A percentile compares a stretch with the other conserved stretches of the same genome.
Evolutionary conservation across 768 basidiomycete species (phyloP).

Genomic region (Amanita pallidorosea): DNA sequence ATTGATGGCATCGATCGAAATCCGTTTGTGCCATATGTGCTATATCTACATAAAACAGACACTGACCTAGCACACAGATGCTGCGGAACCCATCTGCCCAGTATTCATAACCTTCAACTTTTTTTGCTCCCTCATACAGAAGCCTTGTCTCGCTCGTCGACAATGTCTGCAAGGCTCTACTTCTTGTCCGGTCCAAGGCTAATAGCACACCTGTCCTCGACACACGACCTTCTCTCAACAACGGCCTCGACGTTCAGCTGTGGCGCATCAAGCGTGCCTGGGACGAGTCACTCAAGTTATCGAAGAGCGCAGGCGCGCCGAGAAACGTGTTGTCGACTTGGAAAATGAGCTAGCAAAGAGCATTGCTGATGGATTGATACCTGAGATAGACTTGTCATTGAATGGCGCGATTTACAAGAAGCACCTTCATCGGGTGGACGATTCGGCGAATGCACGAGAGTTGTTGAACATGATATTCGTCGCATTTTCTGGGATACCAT

Average conservation of each 20-base stretch:
- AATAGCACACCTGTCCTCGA: slow-evolving; percentile 45
- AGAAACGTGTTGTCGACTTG: slow-evolving; percentile 59
- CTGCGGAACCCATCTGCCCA: slow-evolving; percentile 78
- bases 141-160: slow-evolving; percentile 45
- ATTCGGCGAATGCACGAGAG: slow-evolving; percentile 43
- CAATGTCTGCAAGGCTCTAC: slow-evolving; percentile 62
- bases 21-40: slow-evolving; percentile 35
- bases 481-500: slow-evolving; percentile 24
- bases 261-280: slow-evolving; percentile 54
- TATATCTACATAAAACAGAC: not conserved
- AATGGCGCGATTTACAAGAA: slow-evolving; percentile 26
- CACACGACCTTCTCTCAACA: slow-evolving; percentile 43
- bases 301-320: slow-evolving; percentile 53
- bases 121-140: slow-evolving; percentile 66
- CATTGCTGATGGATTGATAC: slow-evolving; percentile 31
- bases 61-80: slow-evolving; percentile 32
- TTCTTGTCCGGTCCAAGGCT: slow-evolving; percentile 79
- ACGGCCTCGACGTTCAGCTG: slow-evolving; percentile 58
- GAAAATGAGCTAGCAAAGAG: slow-evolving; percentile 51
- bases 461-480: slow-evolving; percentile 50
- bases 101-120: slow-evolving; percentile 61
- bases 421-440: slow-evolving; percentile 51
- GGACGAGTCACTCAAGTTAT: slow-evolving; percentile 57
- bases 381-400: slow-evolving; percentile 21
- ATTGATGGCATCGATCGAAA: slow-evolving; percentile 79